These are phyloP conservation scores for Coemansia sp. DNA, from an alignment of 192 early-diverging fungal species.

Conservation along the genomic window DNA sequence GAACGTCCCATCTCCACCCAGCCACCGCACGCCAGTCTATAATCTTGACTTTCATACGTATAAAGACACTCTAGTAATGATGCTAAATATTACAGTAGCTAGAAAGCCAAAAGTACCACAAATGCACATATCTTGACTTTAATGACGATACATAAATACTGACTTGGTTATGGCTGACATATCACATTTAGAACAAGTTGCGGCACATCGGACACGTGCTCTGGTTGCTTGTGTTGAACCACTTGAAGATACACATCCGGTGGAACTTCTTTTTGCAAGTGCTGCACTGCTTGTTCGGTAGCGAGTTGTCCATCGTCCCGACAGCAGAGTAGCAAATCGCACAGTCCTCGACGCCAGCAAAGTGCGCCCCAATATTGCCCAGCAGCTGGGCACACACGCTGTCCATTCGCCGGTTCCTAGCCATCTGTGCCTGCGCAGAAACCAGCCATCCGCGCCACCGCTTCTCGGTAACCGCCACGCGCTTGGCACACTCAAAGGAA, in stretches of 20 bases:
- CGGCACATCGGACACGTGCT: constrained; percentile 73
- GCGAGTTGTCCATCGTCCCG: constrained; percentile 75
- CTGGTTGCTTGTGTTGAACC: constrained; percentile 68
- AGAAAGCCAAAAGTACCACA: no score
- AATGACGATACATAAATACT: neutral
- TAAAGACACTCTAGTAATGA: no score
- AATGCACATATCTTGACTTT: neutral
- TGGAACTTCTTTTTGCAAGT: constrained; percentile 98
- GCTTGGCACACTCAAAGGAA: constrained; percentile 35
- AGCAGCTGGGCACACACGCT: constrained; percentile 77
- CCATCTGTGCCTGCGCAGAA: constrained; percentile 51
- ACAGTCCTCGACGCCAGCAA: constrained; percentile 97
- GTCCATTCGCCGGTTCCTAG: constrained; percentile 76
- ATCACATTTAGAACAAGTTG: constrained; percentile 32
- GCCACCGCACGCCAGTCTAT: constrained; percentile 74
- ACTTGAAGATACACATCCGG: constrained; percentile 88
- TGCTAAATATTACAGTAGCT: no score
- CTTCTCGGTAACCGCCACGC: constrained; percentile 51
- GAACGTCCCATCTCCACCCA: constrained; percentile 84
- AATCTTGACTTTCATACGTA: constrained; percentile 49
- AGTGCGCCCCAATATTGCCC: constrained; percentile 86
- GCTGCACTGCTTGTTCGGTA: constrained; percentile 86
- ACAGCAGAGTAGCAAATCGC: constrained; percentile 98
- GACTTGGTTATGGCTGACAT: neutral
- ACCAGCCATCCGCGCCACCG: constrained; percentile 56